phyloP scores from a whole-genome alignment of 441 rosid genomes.

The Brassica balearica region DNA sequence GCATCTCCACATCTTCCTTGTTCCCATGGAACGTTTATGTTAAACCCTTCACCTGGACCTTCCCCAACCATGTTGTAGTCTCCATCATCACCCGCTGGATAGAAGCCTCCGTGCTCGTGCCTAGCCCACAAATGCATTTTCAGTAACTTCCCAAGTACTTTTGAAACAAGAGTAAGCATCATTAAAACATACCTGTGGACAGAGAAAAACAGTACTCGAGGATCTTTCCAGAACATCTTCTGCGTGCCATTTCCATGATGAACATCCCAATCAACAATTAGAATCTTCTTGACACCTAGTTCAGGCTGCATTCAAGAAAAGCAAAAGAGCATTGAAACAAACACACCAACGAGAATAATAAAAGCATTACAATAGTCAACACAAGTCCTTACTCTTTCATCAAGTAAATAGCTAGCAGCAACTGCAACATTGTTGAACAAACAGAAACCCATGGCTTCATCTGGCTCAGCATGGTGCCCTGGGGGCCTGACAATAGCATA shows the following conservation, averaged over 20 bases:
- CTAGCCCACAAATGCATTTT: slow-evolving; percentile 49
- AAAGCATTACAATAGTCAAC: neutral
- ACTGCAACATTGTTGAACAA: slow-evolving; percentile 90
- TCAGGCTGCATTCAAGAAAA: slow-evolving; percentile 55
- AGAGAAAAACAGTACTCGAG: slow-evolving; percentile 93
- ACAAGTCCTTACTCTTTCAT: slow-evolving; percentile 61
- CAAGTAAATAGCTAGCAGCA: slow-evolving; percentile 75
- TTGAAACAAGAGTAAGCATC: neutral
- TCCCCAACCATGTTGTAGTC: slow-evolving; percentile 85
- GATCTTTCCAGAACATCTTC: slow-evolving; percentile 89
- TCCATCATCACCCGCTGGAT: slow-evolving; percentile 85
- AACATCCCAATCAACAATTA: slow-evolving; percentile 99
- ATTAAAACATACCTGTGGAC: slow-evolving; percentile 78
- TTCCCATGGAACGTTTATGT: slow-evolving; percentile 98
- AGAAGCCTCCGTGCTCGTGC: slow-evolving; percentile 88
- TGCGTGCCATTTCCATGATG: slow-evolving; percentile 99
- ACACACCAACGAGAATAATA: neutral
- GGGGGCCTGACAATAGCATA: slow-evolving; percentile 94
- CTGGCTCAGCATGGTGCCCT: slow-evolving; percentile 93
- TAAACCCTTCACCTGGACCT: slow-evolving; percentile 92
- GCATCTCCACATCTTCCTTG: slow-evolving; percentile 87
- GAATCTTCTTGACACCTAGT: slow-evolving; percentile 75
- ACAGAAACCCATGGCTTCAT: slow-evolving; percentile 96
- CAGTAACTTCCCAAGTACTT: slow-evolving; percentile 7
- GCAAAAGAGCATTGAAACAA: neutral